A percentile compares a stretch with the other conserved stretches of the same genome.
These are phyloP conservation scores for Torrubiellomyces zombiae DNA, from an alignment of 2,329 filamentous ascomycete genomes.

Conservation along the genomic window DNA sequence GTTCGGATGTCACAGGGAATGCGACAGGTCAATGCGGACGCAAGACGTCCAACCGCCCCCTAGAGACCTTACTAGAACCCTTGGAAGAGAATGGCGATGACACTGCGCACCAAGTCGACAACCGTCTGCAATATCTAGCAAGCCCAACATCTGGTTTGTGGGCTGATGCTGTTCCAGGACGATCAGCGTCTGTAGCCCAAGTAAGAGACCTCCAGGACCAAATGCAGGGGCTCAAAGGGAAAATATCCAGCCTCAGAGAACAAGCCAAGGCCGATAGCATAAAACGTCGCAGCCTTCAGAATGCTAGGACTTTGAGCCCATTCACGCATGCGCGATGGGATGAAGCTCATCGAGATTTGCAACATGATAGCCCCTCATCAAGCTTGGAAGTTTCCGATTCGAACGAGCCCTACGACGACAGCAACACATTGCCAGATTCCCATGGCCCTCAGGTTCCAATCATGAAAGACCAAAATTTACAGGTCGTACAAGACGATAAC, in stretches of 20 bases:
- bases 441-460: no score
- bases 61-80: conserved; percentile 31
- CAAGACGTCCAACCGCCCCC: conserved; percentile 20
- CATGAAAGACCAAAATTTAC: no score
- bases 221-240: conserved; percentile 71
- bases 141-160: conserved; percentile 28
- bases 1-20: conserved; percentile 22
- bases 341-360: conserved; percentile 9
- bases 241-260: conserved; percentile 65
- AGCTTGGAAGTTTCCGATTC: no score
- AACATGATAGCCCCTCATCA: conserved; percentile 7
- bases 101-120: conserved; percentile 9
- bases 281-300: conserved; percentile 61
- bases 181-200: conserved; percentile 57
- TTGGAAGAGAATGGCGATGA: conserved; percentile 35
- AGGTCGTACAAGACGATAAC: no score
- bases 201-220: conserved; percentile 64
- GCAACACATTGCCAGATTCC: no score
- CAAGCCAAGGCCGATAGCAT: conserved; percentile 66
- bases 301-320: conserved; percentile 57
- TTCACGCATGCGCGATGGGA: conserved; percentile 49
- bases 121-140: conserved; percentile 20
- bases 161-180: conserved; percentile 33
- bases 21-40: conserved; percentile 11
- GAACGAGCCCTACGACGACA: no score